Evolutionary conservation across 441 rosid genomes (phyloP), one percentile per base, ranked within the genome.

Genomic region (Erodium moschatum): DNA sequence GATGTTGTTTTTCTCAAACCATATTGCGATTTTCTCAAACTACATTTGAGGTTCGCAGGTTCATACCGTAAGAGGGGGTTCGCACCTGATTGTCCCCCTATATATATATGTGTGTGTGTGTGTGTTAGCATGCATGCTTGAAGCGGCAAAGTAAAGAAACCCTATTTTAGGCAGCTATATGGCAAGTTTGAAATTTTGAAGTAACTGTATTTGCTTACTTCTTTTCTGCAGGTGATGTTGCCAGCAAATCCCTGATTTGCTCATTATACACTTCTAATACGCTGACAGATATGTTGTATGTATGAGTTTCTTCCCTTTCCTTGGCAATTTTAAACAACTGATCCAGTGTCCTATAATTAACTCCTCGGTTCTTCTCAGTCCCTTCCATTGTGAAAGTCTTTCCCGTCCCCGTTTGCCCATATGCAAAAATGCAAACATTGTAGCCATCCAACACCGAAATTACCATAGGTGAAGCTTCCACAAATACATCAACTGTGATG

Each of bases 371-470:
- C 74, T 86, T 83, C 63, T 75, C 84, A 74, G 91, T 88, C 19
- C 97, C 97, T 70, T 93, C 96, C 98, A 91, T 93, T 46, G 96
- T 91, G 73, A 86, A 93, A 54, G 96, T 91, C 76, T 93, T 93
- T 21, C 97, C 92, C 0, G 92, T 88, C 65, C 98, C 98, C 38
- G 98, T 93, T 78, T 93, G 98, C 48, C 98, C 97, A 78, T 90
- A 89, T 67, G 97, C 97, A 61, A 89, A 93, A 66, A 93, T 86
- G 76, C 97, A 93, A 7, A 86, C 98, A 75, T 93, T 90, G 85
- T 83, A 90, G 33, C 98, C 98, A 85, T 93, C 98, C 74, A 93
- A 80, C 64, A 93, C 93, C 8, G 97, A 93, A 33, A 85, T 85
- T 19, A 88, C 93, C 76, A 93, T 85, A 68, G 97, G 85, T 66